A percentile compares a stretch with the other conserved stretches of the same genome.
Conservation (phyloP, 1,284 basidiomycete genomes). For the Thecaphora frezii region DNA sequence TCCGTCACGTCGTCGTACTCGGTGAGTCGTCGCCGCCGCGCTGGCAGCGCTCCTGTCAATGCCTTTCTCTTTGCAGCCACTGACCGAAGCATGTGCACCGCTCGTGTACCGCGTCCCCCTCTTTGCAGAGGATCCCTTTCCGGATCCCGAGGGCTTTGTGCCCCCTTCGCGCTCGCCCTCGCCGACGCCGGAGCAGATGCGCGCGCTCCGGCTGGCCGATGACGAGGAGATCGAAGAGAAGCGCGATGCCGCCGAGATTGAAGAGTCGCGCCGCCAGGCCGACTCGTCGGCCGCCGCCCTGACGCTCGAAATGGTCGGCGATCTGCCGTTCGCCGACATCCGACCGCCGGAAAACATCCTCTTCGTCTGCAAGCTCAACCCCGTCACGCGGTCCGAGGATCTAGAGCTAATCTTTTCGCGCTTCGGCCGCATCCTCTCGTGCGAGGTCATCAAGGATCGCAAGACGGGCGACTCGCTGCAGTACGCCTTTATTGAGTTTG, state of each 20-base stretch:
- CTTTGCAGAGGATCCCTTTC: constrained; percentile 83
- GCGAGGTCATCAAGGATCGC: constrained; percentile 94
- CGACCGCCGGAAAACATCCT: constrained; percentile 96
- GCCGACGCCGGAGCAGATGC: constrained; percentile 57
- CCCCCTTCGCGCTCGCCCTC: constrained; percentile 75
- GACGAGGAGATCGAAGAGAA: constrained; percentile 60
- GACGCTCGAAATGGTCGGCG: constrained; percentile 98
- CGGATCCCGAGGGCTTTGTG: constrained; percentile 69
- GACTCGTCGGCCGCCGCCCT: constrained; percentile 89
- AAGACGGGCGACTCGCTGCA: constrained; percentile 93
- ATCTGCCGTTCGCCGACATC: constrained; percentile 95
- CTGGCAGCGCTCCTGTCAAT: no score
- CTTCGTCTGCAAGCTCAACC: constrained; percentile 97
- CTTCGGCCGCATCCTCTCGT: constrained; percentile 92
- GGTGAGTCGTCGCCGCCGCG: constrained; percentile 63
- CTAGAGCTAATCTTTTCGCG: constrained; percentile 94
- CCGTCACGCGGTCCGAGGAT: constrained; percentile 92
- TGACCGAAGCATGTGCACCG: no score
- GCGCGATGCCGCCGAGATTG: constrained; percentile 79
- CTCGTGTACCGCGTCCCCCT: constrained; percentile 2
- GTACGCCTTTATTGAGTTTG: constrained; percentile 99
- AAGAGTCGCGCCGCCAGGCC: constrained; percentile 74
- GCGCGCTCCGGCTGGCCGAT: constrained; percentile 70
- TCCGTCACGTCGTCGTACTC: constrained; percentile 80
- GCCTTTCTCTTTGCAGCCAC: no score